Conservation (phyloP, 75 land plant genomes). For the Gnetum montanum region DNA sequence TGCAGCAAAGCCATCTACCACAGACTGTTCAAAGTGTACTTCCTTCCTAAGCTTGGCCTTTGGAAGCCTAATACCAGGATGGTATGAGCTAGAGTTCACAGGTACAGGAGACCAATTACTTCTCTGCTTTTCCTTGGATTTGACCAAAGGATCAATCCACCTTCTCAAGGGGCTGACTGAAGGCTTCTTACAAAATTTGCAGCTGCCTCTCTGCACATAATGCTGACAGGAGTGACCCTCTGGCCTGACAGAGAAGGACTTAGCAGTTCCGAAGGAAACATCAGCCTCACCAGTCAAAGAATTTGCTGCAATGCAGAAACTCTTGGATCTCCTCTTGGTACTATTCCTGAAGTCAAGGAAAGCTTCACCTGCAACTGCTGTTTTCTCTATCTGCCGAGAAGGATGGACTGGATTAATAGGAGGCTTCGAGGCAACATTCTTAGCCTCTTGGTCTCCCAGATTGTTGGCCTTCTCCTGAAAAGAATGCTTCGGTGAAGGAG, state of each 20-base stretch:
- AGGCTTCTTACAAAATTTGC: constrained; percentile 12
- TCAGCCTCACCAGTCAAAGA: too few relatives aligned
- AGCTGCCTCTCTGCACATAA: constrained; percentile 4
- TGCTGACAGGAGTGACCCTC: constrained; percentile 1
- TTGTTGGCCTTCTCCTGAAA: not conserved
- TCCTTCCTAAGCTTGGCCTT: not conserved
- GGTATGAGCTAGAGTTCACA: not conserved
- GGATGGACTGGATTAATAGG: too few relatives aligned
- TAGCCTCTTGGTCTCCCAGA: too few relatives aligned
- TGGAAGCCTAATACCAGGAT: not conserved
- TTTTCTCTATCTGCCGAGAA: not conserved
- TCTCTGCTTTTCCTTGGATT: constrained; percentile 13
- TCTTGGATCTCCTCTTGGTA: constrained; percentile 18
- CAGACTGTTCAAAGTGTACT: constrained; percentile 2
- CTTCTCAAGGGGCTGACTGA: constrained; percentile 58
- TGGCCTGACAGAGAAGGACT: constrained; percentile 16
- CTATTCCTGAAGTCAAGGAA: constrained; percentile 14
- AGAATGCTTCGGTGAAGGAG: not conserved
- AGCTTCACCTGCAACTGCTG: constrained; percentile 8
- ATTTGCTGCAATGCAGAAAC: constrained; percentile 43
- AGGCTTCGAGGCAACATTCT: too few relatives aligned
- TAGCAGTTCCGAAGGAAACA: constrained; percentile 9
- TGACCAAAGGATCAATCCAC: constrained; percentile 40
- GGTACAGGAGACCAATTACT: not conserved
- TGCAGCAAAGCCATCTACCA: constrained; percentile 4